Conservation (phyloP, 1,284 basidiomycete species). For the Boletellus deceptivus region DNA sequence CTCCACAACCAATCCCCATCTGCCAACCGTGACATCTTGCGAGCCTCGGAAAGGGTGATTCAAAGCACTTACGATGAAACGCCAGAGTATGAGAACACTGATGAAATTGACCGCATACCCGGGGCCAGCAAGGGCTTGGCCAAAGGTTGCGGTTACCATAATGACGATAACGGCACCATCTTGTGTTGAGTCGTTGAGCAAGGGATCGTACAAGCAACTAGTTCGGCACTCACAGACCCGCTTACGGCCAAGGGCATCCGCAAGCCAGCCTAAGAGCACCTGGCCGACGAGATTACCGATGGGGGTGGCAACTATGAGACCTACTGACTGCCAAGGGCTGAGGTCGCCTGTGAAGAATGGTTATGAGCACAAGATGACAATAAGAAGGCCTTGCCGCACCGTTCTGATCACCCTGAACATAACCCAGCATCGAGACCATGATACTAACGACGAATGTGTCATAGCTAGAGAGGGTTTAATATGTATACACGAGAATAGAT, state of each 20-base stretch:
- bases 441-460: slow-evolving; percentile 27
- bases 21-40: slow-evolving; percentile 7
- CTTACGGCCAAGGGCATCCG: slow-evolving; percentile 55
- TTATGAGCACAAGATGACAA: neutral
- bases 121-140: slow-evolving; percentile 46
- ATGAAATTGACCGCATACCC: slow-evolving; percentile 53
- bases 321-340: slow-evolving; percentile 25
- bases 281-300: slow-evolving; percentile 63
- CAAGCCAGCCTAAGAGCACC: slow-evolving; percentile 53
- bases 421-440: slow-evolving; percentile 24
- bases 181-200: slow-evolving; percentile 10
- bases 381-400: slow-evolving; percentile 9
- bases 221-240: slow-evolving; percentile 27
- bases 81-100: slow-evolving; percentile 56
- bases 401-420: slow-evolving; percentile 26
- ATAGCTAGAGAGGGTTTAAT: slow-evolving; percentile 18
- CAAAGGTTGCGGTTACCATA: slow-evolving; percentile 49
- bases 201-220: neutral
- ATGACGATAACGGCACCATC: slow-evolving; percentile 59
- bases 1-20: slow-evolving; percentile 44
- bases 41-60: neutral
- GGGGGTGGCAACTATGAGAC: slow-evolving; percentile 41
- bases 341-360: slow-evolving; percentile 19
- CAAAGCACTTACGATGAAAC: slow-evolving; percentile 40
- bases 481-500: neutral